Evolutionary conservation across 805 yeast genomes (phyloP).

Genomic region (Candida corydali): DNA sequence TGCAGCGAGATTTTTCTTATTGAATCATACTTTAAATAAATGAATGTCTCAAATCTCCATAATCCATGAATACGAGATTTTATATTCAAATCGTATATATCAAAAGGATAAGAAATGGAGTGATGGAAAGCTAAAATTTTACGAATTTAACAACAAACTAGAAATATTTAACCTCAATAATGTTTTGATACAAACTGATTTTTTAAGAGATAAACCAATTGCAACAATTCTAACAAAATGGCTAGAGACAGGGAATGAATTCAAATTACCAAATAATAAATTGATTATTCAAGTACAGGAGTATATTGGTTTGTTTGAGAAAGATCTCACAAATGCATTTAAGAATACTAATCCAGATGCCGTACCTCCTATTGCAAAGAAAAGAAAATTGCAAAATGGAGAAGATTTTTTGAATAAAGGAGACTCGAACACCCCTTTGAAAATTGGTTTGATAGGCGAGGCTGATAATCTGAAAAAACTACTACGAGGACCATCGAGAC

Average conservation of each 20-base stretch:
- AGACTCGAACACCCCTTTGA: neutral
- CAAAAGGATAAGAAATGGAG: slow-evolving; percentile 50
- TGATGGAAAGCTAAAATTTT: slow-evolving; percentile 46
- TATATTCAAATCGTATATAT: slow-evolving; percentile 41
- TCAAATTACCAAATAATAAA: slow-evolving; percentile 22
- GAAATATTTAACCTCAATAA: slow-evolving; percentile 37
- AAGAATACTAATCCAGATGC: slow-evolving; percentile 3
- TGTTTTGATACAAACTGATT: slow-evolving; percentile 31
- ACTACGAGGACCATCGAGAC: slow-evolving; percentile 5
- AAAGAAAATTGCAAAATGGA: neutral
- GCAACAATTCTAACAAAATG: slow-evolving; percentile 8
- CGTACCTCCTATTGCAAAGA: neutral
- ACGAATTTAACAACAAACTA: slow-evolving; percentile 46
- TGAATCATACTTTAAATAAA: too few species aligned
- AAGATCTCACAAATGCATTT: slow-evolving; percentile 29
- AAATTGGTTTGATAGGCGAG: neutral
- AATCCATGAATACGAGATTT: slow-evolving; percentile 43
- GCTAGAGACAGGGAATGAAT: slow-evolving; percentile 15
- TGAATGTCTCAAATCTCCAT: slow-evolving; percentile 24
- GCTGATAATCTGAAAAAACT: neutral
- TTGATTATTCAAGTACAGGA: slow-evolving; percentile 28
- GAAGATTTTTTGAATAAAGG: neutral
- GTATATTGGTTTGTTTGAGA: slow-evolving; percentile 26
- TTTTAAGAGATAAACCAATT: slow-evolving; percentile 13
- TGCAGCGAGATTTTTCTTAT: neutral